Evolutionary conservation across 805 yeast genomes (phyloP), one percentile per base, ranked within the genome.

Genomic region (Maudiozyma barnettii): DNA sequence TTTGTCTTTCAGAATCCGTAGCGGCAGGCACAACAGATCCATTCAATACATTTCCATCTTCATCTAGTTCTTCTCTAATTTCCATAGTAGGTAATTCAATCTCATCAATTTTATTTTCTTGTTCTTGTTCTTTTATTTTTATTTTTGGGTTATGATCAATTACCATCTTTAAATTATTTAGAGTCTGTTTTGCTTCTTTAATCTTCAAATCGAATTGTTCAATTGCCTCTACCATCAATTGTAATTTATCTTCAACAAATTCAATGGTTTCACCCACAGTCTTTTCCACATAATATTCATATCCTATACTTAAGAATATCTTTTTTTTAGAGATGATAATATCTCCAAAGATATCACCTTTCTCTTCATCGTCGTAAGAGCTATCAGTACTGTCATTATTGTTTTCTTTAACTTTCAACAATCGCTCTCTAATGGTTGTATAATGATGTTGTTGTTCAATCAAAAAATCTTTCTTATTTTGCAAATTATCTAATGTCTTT

Each of bases 41-140:
- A 13, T 51, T 62, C 1, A 84, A 59, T 1, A 89, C 73, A 50
- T 84, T 79, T 0, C 80, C 96, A n/a, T 84, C 81, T 0, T 86
- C 96, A 63, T 89, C 96, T 36, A 90, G 63, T 45, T 81, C 84
- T 59, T 89, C 97, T 45, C 81, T 72, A 20, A 90, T 90, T 48
- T 89, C 96, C 79, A 88, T 78, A 21, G 85, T 68, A 1, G 87
- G 89, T 2, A 81, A 56, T 1, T 69, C 77, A 20, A 68, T 67
- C 21, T 45, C 46, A 13, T 37, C 31, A 22, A 16, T 36, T 43
- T 41, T 18, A 19, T 39, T 35, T 13, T 7, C 12, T 45, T 49
- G 39, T 20, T 33, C n/a, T 13, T 36, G 21, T 30, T 41, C 4
- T 16, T 10, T 20, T 23, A 5, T 13, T 13, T 18, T 22, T 41